A percentile compares a stretch with the other conserved stretches of the same genome.
Evolutionary conservation across 192 early-diverging fungal genomes (phyloP).

Genomic region (Dispira simplex): DNA sequence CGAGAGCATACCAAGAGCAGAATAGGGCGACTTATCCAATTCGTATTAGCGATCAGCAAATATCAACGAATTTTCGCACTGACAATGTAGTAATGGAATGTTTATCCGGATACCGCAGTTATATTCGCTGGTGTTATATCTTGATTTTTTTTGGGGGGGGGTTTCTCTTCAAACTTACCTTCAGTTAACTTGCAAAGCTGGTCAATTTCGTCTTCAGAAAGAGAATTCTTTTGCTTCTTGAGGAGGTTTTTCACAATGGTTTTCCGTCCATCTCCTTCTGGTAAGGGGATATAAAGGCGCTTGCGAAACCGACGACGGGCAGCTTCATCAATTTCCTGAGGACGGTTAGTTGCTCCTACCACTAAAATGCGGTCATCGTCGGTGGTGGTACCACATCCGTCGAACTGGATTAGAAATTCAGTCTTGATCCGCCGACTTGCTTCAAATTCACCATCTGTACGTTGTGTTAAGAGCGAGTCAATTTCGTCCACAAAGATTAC

Average conservation of each 20-base stretch:
- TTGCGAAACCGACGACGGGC: constrained; percentile 60
- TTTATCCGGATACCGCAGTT: no score
- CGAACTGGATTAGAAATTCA: constrained; percentile 74
- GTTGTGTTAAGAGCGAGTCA: constrained; percentile 76
- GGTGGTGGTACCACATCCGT: constrained; percentile 54
- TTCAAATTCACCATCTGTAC: constrained; percentile 81
- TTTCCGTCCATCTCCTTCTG: constrained; percentile 48
- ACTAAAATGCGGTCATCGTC: constrained; percentile 69
- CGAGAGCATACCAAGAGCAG: no score
- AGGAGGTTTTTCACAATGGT: constrained; percentile 49
- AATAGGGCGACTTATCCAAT: no score
- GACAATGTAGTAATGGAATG: no score
- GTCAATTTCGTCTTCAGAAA: constrained; percentile 41
- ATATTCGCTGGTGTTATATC: no score
- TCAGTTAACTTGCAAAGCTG: constrained; percentile 45
- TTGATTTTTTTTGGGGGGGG: no score
- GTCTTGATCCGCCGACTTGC: constrained; percentile 84
- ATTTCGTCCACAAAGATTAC: constrained; percentile 96
- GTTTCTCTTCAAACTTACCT: constrained; percentile 19
- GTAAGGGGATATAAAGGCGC: constrained; percentile 72
- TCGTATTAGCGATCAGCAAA: no score
- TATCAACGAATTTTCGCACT: no score
- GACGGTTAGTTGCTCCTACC: constrained; percentile 58
- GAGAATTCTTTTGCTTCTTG: constrained; percentile 30
- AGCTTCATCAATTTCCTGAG: constrained; percentile 89